Base-by-base conservation (phyloP, 345 rosid genomes). In the Angophora floribunda region DNA sequence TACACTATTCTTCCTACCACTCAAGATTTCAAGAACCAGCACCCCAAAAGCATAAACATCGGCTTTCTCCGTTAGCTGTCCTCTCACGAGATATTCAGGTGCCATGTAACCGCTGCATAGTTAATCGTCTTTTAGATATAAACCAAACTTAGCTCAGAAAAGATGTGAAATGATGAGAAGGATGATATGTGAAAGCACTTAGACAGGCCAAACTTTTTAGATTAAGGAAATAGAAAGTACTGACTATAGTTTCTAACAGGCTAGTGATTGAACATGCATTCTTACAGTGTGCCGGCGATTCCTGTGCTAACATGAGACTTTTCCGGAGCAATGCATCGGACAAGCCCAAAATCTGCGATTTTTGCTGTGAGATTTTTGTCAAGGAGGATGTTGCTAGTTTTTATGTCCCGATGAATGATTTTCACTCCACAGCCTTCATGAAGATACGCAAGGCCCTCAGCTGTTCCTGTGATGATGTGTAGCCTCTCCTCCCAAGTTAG, bases 41-140 rank as follows among this genome's bases (percentile, higher is more conserved):
- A 97, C 96, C 87, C 98, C 98, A n/a, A 94, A 96, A 47, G 96
- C 95, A 87, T 95, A 95, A 63, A 97, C 96, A 89, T 97, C 98
- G 57, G 95, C 94, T 87, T 96, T 96, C 91, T 97, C 95, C 21
- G 97, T 94, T 55, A 95, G 86, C 82, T 94, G 95, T 44, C 98
- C 98, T 41, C 93, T 89, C 63, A 95, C 89, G 12, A 96, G 95
- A 91, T 96, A 97, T 59, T 96, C 97, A 3, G 95, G 98, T 88
- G 99, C 98, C 95, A 97, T 93, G 85, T 96, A 97, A 84, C 99
- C 97, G 14, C 98, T 95, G 88, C 51, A 89, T 88, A 50, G 70
- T 79, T 8, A 4, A 79, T 3, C 49, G 0, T 26, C 11, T 13
- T 9, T 47, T 8, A 11, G 22, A 61, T 26, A 70, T 32, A 41